Percentiles rank a stretch among this genome's conserved stretches.
phyloP scores from a whole-genome alignment of 75 land plant genomes.

The Chamaecyparis obtusa region DNA sequence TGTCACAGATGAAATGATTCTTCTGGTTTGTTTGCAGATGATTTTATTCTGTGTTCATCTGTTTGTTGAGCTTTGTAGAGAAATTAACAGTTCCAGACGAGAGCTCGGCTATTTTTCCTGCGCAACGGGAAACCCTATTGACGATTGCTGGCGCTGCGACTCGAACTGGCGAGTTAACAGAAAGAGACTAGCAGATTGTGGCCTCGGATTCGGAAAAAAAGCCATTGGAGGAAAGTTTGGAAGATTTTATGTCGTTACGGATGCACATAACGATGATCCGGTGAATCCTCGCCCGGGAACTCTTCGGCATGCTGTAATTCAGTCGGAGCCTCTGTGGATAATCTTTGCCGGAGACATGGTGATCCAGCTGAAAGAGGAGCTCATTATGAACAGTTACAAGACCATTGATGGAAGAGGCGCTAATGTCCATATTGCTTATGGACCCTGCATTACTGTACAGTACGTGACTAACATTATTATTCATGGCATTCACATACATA shows the following conservation, averaged over 20 bases:
- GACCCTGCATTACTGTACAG: slow-evolving; percentile 51
- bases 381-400: slow-evolving; percentile 66
- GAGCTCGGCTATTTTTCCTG: slow-evolving; percentile 4
- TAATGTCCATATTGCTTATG: slow-evolving; percentile 55
- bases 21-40: neutral
- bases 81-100: slow-evolving; percentile 20
- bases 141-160: slow-evolving; percentile 77
- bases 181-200: slow-evolving; percentile 59
- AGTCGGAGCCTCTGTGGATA: slow-evolving; percentile 64
- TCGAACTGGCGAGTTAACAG: slow-evolving; percentile 50
- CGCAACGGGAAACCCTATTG: slow-evolving; percentile 63
- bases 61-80: slow-evolving; percentile 3
- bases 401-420: slow-evolving; percentile 65
- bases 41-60: neutral
- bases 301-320: slow-evolving; percentile 54
- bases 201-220: slow-evolving; percentile 52
- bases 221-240: slow-evolving; percentile 64
- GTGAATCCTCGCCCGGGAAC: slow-evolving; percentile 62
- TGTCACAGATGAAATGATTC: too few species aligned
- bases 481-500: slow-evolving; percentile 50
- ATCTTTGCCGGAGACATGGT: slow-evolving; percentile 58
- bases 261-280: slow-evolving; percentile 45
- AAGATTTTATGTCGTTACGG: slow-evolving; percentile 49
- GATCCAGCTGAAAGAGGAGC: slow-evolving; percentile 59
- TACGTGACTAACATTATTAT: slow-evolving; percentile 47